These are phyloP conservation scores for Uronychia binucleata DNA, from an alignment of 73 alveolate species.

Conservation along the genomic window DNA sequence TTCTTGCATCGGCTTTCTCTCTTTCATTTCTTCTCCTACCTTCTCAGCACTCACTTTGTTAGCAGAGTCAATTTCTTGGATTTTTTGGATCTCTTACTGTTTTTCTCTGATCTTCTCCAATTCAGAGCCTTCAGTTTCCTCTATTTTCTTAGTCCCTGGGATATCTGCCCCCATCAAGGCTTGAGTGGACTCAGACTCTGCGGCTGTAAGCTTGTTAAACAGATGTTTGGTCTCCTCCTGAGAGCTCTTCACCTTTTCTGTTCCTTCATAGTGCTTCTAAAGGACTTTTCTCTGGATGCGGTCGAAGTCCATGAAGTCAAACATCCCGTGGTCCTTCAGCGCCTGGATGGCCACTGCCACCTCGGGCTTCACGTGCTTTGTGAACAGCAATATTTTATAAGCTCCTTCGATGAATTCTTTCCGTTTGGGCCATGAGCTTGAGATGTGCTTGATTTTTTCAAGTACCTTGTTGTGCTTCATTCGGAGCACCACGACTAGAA, in stretches of 20 bases:
- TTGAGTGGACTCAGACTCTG: not conserved
- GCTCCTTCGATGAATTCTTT: conserved; percentile 64
- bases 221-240: not conserved
- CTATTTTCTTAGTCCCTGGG: no score
- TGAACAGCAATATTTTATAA: conserved; percentile 52
- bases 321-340: conserved; percentile 28
- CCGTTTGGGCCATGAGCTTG: conserved; percentile 53
- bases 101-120: no score
- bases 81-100: no score
- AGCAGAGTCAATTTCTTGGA: no score
- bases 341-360: conserved; percentile 26
- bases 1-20: no score
- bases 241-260: not conserved
- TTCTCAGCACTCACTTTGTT: no score
- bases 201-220: not conserved
- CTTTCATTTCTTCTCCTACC: no score
- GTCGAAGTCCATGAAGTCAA: conserved; percentile 41
- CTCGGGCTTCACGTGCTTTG: conserved; percentile 33
- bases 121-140: no score
- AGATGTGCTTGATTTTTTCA: conserved; percentile 34
- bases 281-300: not conserved
- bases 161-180: not conserved
- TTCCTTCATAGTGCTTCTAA: not conserved
- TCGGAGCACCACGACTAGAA: conserved; percentile 40
- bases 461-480: conserved; percentile 46